These are phyloP conservation scores for Debaryomyces fabryi DNA, from an alignment of 1,139 yeast genomes.

Conservation along the genomic window DNA sequence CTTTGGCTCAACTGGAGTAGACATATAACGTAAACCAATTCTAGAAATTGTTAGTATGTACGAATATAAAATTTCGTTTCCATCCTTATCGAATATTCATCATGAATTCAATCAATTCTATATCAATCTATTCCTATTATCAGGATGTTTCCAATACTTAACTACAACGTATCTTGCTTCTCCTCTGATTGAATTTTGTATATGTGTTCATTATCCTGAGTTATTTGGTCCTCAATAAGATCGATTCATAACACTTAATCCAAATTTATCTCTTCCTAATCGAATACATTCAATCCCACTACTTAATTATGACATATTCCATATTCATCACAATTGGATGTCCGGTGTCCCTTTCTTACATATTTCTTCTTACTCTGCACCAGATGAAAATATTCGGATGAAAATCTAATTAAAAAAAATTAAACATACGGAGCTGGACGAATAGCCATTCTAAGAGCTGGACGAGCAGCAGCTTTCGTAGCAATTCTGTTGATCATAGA, in stretches of 20 bases:
- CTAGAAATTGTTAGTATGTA: conserved; percentile 32
- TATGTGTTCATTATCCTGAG: neutral
- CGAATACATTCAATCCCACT: neutral
- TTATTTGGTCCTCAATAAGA: neutral
- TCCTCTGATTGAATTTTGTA: neutral
- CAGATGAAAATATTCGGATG: neutral
- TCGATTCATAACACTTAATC: neutral
- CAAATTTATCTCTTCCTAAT: neutral
- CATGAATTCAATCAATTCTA: neutral
- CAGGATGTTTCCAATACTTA: neutral
- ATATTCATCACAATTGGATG: neutral
- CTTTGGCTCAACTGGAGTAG: conserved; percentile 81
- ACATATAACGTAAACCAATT: conserved; percentile 65
- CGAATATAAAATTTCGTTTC: neutral
- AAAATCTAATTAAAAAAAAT: neutral
- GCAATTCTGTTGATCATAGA: conserved; percentile 53
- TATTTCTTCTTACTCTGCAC: neutral
- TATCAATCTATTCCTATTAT: neutral
- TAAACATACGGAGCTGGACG: conserved; percentile 52
- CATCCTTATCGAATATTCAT: neutral
- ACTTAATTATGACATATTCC: neutral
- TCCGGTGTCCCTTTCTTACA: neutral
- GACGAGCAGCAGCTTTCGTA: conserved; percentile 45
- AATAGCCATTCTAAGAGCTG: conserved; percentile 39
- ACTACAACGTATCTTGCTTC: neutral